Conservation (phyloP, 371 early-diverging fungal genomes). For the Saksenaea vasiformis region DNA sequence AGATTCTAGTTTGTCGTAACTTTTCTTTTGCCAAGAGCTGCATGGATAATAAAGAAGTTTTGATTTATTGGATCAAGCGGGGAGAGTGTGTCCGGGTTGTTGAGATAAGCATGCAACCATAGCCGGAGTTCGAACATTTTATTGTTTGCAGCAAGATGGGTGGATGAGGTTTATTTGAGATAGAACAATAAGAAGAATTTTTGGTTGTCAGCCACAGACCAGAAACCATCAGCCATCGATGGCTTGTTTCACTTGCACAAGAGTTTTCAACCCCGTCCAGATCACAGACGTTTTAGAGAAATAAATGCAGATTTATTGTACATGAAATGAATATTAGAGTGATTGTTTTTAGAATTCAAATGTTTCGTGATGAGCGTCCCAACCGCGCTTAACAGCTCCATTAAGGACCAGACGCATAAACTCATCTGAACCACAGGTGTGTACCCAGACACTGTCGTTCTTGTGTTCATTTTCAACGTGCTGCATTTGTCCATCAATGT, state of each 20-base stretch:
- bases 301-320: neutral
- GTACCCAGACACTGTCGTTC: conserved; percentile 29
- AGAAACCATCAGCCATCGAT: neutral
- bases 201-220: neutral
- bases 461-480: conserved; percentile 18
- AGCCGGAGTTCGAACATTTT: neutral
- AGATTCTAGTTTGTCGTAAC: neutral
- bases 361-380: conserved; percentile 41
- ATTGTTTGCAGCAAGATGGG: neutral
- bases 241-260: neutral
- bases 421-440: conserved; percentile 37
- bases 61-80: neutral
- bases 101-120: neutral
- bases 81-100: neutral
- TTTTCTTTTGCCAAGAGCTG: neutral
- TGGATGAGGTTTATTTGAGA: neutral
- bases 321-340: neutral
- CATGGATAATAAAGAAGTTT: neutral
- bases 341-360: conserved; percentile 39
- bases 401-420: conserved; percentile 40
- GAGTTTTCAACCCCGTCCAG: too few species aligned
- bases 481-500: conserved; percentile 27
- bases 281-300: neutral
- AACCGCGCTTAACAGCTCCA: conserved; percentile 28
- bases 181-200: neutral